Conservation (phyloP, 768 basidiomycete genomes). For the Serendipita sp. region DNA sequence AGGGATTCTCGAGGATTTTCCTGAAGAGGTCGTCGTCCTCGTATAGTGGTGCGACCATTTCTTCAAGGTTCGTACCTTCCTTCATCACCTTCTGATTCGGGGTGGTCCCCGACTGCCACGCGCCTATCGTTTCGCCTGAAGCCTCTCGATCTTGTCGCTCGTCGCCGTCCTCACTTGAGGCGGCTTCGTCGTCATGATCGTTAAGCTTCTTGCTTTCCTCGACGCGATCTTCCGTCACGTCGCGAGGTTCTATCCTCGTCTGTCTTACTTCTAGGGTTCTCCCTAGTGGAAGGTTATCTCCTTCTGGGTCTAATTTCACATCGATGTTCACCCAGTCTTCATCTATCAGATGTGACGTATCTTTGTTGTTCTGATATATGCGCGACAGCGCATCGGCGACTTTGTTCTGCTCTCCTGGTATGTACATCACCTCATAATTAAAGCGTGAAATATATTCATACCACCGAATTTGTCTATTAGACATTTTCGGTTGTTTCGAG, state of each 20-base stretch:
- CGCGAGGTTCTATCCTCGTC: neutral
- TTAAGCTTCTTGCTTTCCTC: slow-evolving; percentile 2
- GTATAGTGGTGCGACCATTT: slow-evolving; percentile 6
- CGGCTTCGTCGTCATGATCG: neutral
- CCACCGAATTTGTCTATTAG: slow-evolving; percentile 24
- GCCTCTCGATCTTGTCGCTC: neutral
- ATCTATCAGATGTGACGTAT: no score
- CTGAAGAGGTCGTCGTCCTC: slow-evolving; percentile 2
- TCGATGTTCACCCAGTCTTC: neutral
- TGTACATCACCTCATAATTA: slow-evolving; percentile 19
- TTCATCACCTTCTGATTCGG: neutral
- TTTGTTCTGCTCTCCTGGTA: slow-evolving; percentile 20
- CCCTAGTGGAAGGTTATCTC: neutral
- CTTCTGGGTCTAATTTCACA: slow-evolving; percentile 3
- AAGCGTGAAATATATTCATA: slow-evolving; percentile 21
- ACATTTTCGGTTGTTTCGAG: slow-evolving; percentile 21
- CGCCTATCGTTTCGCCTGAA: neutral
- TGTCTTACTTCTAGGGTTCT: slow-evolving; percentile 6
- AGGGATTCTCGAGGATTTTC: neutral
- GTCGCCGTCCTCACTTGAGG: neutral
- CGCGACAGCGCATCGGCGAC: slow-evolving; percentile 18
- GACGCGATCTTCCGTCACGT: neutral
- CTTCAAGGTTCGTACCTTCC: neutral
- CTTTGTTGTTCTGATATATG: slow-evolving; percentile 1
- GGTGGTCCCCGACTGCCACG: neutral